Base-by-base conservation (phyloP, 805 yeast species). In the Pichia deserticola region DNA sequence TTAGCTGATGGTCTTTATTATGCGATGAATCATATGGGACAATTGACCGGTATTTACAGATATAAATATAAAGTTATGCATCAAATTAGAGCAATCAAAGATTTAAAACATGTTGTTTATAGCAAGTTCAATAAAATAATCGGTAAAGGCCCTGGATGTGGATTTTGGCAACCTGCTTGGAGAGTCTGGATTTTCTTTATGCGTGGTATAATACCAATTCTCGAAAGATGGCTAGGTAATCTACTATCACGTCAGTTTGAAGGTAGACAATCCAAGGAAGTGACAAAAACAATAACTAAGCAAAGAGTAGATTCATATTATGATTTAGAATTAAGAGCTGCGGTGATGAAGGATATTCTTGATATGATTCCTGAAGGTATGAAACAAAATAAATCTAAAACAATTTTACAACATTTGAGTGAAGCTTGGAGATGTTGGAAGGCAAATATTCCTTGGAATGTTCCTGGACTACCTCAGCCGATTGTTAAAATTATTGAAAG, bases 401-500 rank as follows among this genome's bases (percentile, higher is more conserved):
- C 95, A 0, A 85, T 93, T 47, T 67, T 93, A 44, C 98, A 93
- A 60, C 99, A 93, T 66, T 73, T 93, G 51, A 86, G 95, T 62
- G 99, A 93, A 65, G 99, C 99, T 0, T 93, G 99, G 99, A 74
- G 99, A 64, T 93, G 98, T 65, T 93, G 99, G 99, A 93, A 93
- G 65, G 99, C 99, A 3, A 92, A 93, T 61, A 85, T 93, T 51
- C 96, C 97, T 0, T 93, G 98, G 98, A 82, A 88, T 57, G 98
- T 93, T 13, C 96, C 96, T 1, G 98, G 98, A 0, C 72, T 93
- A 68, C 99, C 99, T 2, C 85, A 78, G 47, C 97, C 97, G 0
- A 79, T 93, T 29, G 93, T 83, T 56, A 78, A 80, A 41, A 87
- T 93, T 37, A 90, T 93, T 53, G 84, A 87, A 60, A 78, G 96